Evolutionary conservation across 2,329 filamentous ascomycete species (phyloP), one percentile per base, ranked within the genome.

Genomic region (Monascus ruber): DNA sequence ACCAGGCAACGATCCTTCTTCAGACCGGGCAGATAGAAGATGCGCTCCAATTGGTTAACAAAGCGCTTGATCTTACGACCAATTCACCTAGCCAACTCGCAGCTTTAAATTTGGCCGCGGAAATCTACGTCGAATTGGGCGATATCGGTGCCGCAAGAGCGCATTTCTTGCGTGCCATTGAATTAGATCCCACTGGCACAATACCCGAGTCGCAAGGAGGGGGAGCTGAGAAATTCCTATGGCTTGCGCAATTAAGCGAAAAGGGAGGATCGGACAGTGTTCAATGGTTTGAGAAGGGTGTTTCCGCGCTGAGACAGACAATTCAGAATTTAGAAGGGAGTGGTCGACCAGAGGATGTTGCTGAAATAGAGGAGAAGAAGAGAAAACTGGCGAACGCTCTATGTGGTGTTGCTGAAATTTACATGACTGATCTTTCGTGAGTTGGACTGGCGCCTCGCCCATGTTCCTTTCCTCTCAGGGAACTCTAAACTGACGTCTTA

Each of bases 391-490:
- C 87, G 2, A 86, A 86, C 51, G 85, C 88, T n/a, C 73, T 98
- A 29, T 98, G 93, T 63, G 86, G 85, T 26, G 85, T 96, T 44
- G 81, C 85, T 5, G 91, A 98, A 67, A 86, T 98, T 36, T 98
- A 95, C 70, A 98, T 98, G 91, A 98, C 91, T 7, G 91, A 98
- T 67, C 68, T 96, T 52, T 91, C 84, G 53, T 91, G 76, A 60
- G 67, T 65, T 35, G 47, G 32, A 24, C 24, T n/a, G 7, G 6
- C 7, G 6, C 33, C 26, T 25, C 7, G 4, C 24, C 7, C 5
- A 25, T 11, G 8, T 10, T 25, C 27, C 3, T 10, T 11, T 9
- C 35, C 10, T 17, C 10, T 9, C 33, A 26, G 25, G 3, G 17
- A 17, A 17, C 28, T 34, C 7, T 25, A 26, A 6, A 36, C 48